Base-by-base conservation (phyloP, 2,329 filamentous ascomycete species). In the Aureobasidium sp. region DNA sequence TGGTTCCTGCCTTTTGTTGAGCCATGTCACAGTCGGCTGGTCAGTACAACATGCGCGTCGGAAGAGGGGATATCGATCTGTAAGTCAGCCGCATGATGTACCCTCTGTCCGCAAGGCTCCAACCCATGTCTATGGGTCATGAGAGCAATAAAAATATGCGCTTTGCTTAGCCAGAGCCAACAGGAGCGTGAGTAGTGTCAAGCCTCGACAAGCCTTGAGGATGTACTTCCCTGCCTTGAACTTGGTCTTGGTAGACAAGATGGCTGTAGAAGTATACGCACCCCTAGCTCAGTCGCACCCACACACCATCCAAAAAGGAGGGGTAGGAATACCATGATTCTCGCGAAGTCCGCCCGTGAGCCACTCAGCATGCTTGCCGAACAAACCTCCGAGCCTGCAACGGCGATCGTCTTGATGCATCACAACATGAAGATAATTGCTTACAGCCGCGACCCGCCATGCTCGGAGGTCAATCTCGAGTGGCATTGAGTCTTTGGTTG, bases 311-410 rank as follows among this genome's bases (percentile, higher is more conserved):
- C 5, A 2, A 2, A n/a, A 12, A 21, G 17, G 4, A 24, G 17
- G 14, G 6, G 41, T 19, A 27, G 39, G 25, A 16, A 1, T 34
- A 24, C 19, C 19, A 10, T 3, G 4, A 11, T 5, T 30, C 4
- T 49, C 32, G 17, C 47, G 47, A 50, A 50, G 47, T 50, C 47
- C 47, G 47, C 25, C 47, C 47, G 47, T 16, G 10, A n/a, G 22
- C 45, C 45, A 38, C 37, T 29, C 32, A 49, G 7, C n/a, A 29
- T 3, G 22, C 24, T 49, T 49, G 34, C 45, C 45, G 45, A 50
- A 39, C 25, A 39, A 50, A 50, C 24, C 35, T 50, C 47, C 47
- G 47, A 24, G 37, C 5, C 22, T 11, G 32, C 45, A 38, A 21
- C 32, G 44, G 10, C 14, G 32, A 49, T 49, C 34, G 22, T 27